Evolutionary conservation across 208 protist genomes (phyloP), one percentile per base, ranked within the genome.

Genomic region (Blastocrithidia nonstop): DNA sequence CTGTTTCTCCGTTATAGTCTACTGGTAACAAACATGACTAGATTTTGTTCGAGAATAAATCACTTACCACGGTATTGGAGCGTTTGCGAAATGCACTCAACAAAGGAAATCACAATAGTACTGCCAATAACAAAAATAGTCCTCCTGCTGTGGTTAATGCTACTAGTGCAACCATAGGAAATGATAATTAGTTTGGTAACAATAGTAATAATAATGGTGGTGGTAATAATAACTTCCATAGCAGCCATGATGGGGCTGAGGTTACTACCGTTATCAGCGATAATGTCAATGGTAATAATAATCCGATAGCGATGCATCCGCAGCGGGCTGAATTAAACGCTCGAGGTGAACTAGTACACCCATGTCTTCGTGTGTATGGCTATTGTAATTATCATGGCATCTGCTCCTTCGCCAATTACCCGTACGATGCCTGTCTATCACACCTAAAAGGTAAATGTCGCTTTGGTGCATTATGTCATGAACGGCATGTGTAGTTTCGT

Each of bases 401-500:
- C 36, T 92, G 82, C 38, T 64, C 82, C 21, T 92, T 88, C 54
- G 82, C 82, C 17, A 59, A 73, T 53, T 92, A 92, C 44, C 82
- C 82, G 31, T 92, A 84, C 50, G 78, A 88, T 29, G 82, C 82
- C 8, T 92, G 82, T 50, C 55, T 92, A 9, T 88, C 77, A 32
- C 73, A 92, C 61, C 51, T 92, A 19, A 92, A 92, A 57, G 80
- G 78, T 24, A 81, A 82, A 47, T 92, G 82, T 55, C 82, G 82
- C 44, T 92, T 92, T 47, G 60, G 71, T 22, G 57, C 68, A 17
- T 75, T 84, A 61, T 92, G 82, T 60, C 82, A 92, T 48, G 82
- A 92, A 57, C 68, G 57, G 23, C 82, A 92, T 53, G 77, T 92
- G 24, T 71, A 88, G 33, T 92, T 85, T 55, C 54, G 61, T 15